Evolutionary conservation across 768 basidiomycete genomes (phyloP).

Genomic region (Tulasnella sp.): DNA sequence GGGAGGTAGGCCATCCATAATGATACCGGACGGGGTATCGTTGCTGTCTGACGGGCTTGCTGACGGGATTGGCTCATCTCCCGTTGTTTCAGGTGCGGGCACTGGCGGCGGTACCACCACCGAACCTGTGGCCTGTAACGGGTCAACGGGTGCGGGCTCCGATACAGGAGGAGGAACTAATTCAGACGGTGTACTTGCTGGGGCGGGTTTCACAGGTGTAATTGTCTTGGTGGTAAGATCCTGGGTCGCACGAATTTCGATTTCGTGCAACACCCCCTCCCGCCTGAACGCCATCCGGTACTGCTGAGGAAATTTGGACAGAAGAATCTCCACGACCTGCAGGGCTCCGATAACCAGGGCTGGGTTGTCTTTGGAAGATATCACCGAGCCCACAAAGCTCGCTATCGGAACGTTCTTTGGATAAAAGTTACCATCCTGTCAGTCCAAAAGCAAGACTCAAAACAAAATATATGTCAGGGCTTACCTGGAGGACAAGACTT

Average conservation of each 20-base stretch:
- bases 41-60: slow-evolving; percentile 20
- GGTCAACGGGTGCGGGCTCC: not conserved
- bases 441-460: not conserved
- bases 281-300: slow-evolving; percentile 85
- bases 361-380: slow-evolving; percentile 87
- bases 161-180: not conserved
- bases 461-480: slow-evolving; percentile 24
- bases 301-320: slow-evolving; percentile 70
- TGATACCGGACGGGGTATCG: slow-evolving; percentile 33
- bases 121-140: not conserved
- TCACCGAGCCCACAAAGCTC: slow-evolving; percentile 86
- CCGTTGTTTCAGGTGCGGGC: slow-evolving; percentile 22
- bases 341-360: slow-evolving; percentile 78
- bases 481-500: slow-evolving; percentile 63
- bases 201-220: not conserved
- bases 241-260: slow-evolving; percentile 64
- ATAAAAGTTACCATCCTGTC: not conserved
- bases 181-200: not conserved
- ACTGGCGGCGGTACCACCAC: not conserved
- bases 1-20: slow-evolving; percentile 57
- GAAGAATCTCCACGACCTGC: slow-evolving; percentile 85
- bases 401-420: slow-evolving; percentile 86
- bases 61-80: not conserved
- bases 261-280: slow-evolving; percentile 94
- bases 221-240: slow-evolving; percentile 42